These are phyloP conservation scores for Prunus persica DNA, from an alignment of 306 rosid species.

Conservation along the genomic window DNA sequence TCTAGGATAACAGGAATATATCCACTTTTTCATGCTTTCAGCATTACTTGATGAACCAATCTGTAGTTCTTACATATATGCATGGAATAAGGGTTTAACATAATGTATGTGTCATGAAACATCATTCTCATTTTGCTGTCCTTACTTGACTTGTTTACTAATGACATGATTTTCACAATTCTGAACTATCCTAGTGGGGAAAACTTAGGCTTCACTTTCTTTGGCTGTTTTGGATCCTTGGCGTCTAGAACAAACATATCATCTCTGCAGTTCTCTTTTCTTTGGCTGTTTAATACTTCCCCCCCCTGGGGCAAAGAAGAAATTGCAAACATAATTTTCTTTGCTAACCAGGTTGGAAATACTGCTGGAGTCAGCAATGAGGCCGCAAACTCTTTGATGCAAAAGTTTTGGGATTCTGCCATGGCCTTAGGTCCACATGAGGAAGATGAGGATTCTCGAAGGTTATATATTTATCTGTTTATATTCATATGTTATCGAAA, in stretches of 20 bases:
- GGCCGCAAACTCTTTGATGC: slow-evolving; percentile 75
- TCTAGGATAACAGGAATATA: slow-evolving; percentile 1
- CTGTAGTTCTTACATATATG: background rate
- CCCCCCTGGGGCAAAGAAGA: background rate
- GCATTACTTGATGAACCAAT: background rate
- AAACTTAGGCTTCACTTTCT: background rate
- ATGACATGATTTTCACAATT: background rate
- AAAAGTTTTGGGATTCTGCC: slow-evolving; percentile 97
- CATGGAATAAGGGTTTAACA: background rate
- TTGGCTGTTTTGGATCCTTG: background rate
- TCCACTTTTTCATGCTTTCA: background rate
- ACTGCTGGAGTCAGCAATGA: slow-evolving; percentile 55
- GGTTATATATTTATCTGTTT: slow-evolving; percentile 40
- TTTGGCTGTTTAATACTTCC: background rate
- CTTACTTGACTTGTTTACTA: background rate
- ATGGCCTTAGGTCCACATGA: slow-evolving; percentile 63
- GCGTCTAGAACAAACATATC: background rate
- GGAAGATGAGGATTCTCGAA: slow-evolving; percentile 71
- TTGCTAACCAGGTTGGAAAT: slow-evolving; percentile 64
- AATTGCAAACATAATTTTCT: slow-evolving; percentile 16
- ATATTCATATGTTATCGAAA: background rate
- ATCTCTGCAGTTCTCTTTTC: background rate
- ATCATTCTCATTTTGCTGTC: background rate
- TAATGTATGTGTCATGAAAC: background rate
- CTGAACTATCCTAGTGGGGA: background rate